A percentile compares a stretch with the other conserved stretches of the same genome.
phyloP scores from a whole-genome alignment of 495 filamentous ascomycete genomes.

The Chaetomium fimeti region DNA sequence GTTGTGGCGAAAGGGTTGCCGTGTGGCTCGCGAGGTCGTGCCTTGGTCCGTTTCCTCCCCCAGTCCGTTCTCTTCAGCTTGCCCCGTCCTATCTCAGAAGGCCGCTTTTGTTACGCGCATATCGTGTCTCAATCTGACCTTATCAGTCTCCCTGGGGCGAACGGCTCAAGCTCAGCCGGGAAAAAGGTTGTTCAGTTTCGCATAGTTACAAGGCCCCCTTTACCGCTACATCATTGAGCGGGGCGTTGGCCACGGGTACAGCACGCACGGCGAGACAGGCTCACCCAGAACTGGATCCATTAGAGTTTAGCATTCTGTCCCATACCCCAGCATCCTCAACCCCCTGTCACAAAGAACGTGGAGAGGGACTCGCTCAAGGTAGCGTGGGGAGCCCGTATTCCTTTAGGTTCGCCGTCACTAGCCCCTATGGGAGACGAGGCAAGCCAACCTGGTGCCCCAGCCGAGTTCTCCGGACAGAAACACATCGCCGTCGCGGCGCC shows the following conservation, averaged over 20 bases:
- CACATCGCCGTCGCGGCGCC: slow-evolving; percentile 25
- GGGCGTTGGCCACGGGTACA: too few relatives aligned
- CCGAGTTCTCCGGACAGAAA: slow-evolving; percentile 37
- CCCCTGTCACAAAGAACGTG: neutral
- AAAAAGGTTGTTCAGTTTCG: too few relatives aligned
- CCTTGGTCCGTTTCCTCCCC: neutral
- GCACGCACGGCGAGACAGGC: too few relatives aligned
- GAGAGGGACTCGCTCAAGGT: neutral
- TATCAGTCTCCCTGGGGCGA: too few relatives aligned
- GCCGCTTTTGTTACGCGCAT: neutral
- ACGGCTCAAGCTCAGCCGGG: neutral
- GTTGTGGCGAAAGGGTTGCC: neutral
- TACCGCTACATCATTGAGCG: too few relatives aligned
- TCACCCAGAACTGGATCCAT: too few relatives aligned
- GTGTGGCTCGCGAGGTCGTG: neutral
- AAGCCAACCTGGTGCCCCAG: slow-evolving; percentile 34
- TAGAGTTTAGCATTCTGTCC: neutral
- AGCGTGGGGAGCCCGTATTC: neutral
- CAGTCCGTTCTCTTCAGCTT: neutral
- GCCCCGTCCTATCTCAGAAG: neutral
- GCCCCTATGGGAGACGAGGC: slow-evolving; percentile 45
- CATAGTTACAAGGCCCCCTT: too few relatives aligned
- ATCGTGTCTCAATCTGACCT: neutral
- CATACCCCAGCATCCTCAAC: neutral
- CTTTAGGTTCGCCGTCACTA: neutral